Evolutionary conservation across 441 rosid genomes (phyloP).

Genomic region (Aquilaria agallochum): DNA sequence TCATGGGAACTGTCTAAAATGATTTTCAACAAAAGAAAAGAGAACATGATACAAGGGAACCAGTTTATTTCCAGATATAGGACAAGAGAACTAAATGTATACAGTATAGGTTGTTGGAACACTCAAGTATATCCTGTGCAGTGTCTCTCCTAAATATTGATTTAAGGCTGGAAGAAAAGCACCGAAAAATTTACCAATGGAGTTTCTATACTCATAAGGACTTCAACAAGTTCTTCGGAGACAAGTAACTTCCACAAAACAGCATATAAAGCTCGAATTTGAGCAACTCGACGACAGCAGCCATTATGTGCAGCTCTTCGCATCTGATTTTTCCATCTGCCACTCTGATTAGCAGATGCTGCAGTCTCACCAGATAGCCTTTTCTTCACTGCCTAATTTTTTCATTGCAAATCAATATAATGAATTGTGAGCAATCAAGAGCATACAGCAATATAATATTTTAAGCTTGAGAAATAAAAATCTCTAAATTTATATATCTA

Average conservation of each 20-base stretch:
- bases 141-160: constrained; percentile 2
- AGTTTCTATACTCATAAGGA: constrained; percentile 67
- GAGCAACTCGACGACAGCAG: constrained; percentile 95
- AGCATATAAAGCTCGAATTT: constrained; percentile 67
- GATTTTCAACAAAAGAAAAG: no score
- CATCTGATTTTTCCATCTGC: constrained; percentile 97
- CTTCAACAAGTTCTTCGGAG: constrained; percentile 72
- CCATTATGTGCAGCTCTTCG: constrained; percentile 95
- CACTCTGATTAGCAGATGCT: constrained; percentile 87
- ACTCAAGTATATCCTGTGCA: not conserved
- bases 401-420: constrained; percentile 27
- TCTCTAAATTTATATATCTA: constrained; percentile 9
- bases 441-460: constrained; percentile 1
- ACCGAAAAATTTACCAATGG: constrained; percentile 67
- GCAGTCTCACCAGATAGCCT: constrained; percentile 79
- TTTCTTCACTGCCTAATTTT: constrained; percentile 81
- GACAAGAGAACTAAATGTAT: no score
- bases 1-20: no score
- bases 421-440: constrained; percentile 12
- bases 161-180: not conserved
- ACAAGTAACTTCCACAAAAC: constrained; percentile 90
- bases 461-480: not conserved
- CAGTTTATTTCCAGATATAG: no score
- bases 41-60: no score
- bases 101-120: no score